Evolutionary conservation across 352 stramenopile genomes (phyloP).

Genomic region (Globisporangium acanthophoron): DNA sequence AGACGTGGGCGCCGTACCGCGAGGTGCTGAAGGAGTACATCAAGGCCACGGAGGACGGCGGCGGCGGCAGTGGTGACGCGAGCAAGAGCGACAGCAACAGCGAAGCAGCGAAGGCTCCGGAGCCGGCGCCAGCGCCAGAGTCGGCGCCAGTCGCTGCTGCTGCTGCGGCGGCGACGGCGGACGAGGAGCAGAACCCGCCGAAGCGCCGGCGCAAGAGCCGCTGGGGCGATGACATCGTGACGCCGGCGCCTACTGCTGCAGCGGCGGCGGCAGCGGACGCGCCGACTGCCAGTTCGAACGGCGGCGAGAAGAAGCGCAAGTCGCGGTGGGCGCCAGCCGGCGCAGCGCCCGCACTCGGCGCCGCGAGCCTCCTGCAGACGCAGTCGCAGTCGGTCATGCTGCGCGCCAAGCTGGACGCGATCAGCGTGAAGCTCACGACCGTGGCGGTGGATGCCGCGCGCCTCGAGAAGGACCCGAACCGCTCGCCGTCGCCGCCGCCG

Average conservation of each 20-base stretch:
- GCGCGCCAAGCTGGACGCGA: slow-evolving; percentile 62
- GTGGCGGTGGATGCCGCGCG: slow-evolving; percentile 75
- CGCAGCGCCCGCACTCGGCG: slow-evolving; percentile 29
- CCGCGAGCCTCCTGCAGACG: slow-evolving; percentile 42
- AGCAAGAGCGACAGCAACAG: not conserved
- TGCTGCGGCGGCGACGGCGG: not conserved
- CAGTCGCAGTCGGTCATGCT: slow-evolving; percentile 70
- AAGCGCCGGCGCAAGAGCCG: slow-evolving; percentile 82
- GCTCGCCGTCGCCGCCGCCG: slow-evolving; percentile 89
- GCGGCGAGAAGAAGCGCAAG: slow-evolving; percentile 59
- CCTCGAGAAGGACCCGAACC: slow-evolving; percentile 84
- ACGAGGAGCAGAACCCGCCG: slow-evolving; percentile 33
- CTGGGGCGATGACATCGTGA: slow-evolving; percentile 65
- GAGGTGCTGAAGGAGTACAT: slow-evolving; percentile 91
- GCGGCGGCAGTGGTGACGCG: not conserved
- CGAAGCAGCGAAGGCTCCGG: not conserved
- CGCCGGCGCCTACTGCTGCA: slow-evolving; percentile 14
- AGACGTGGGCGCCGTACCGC: slow-evolving; percentile 91
- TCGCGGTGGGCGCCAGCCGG: slow-evolving; percentile 65
- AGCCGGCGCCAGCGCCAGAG: not conserved
- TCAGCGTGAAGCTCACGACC: slow-evolving; percentile 70
- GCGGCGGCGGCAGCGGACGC: not conserved
- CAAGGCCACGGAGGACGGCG: slow-evolving; percentile 16
- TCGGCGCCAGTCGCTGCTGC: not conserved
- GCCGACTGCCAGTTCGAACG: slow-evolving; percentile 3